Evolutionary conservation across 345 rosid species (phyloP).

Genomic region (Excoecaria agallocha): DNA sequence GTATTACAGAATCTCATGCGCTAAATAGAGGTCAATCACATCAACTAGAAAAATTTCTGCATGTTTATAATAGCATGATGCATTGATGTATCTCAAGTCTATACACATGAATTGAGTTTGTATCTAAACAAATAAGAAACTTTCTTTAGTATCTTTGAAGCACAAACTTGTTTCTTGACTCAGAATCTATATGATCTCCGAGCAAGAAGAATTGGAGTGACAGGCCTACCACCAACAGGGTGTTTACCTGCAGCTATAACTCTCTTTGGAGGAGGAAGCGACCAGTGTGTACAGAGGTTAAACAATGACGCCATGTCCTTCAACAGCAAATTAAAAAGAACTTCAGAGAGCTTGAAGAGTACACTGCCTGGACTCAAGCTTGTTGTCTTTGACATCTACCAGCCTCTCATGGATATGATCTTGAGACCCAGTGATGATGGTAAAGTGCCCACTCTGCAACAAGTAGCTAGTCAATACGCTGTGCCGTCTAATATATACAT

Average conservation of each 20-base stretch:
- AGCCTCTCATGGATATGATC: slow-evolving; percentile 73
- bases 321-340: slow-evolving; percentile 67
- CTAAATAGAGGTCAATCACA: neutral
- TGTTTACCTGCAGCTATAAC: slow-evolving; percentile 90
- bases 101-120: neutral
- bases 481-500: too few relatives aligned
- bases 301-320: slow-evolving; percentile 67
- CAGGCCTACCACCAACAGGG: slow-evolving; percentile 76
- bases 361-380: slow-evolving; percentile 73
- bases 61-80: neutral
- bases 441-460: slow-evolving; percentile 32
- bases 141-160: slow-evolving; percentile 14
- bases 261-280: slow-evolving; percentile 71
- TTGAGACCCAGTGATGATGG: slow-evolving; percentile 59
- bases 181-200: slow-evolving; percentile 74
- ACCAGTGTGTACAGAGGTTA: slow-evolving; percentile 61
- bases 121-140: neutral
- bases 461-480: slow-evolving; percentile 4
- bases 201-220: slow-evolving; percentile 81
- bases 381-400: slow-evolving; percentile 68
- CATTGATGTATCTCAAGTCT: neutral
- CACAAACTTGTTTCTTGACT: slow-evolving; percentile 26
- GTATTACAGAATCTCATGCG: slow-evolving; percentile 26
- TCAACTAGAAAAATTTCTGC: neutral
- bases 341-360: slow-evolving; percentile 49